These are phyloP conservation scores for Alopecurus myosuroides DNA, from an alignment of 176 grass and related monocot genomes.

Conservation along the genomic window DNA sequence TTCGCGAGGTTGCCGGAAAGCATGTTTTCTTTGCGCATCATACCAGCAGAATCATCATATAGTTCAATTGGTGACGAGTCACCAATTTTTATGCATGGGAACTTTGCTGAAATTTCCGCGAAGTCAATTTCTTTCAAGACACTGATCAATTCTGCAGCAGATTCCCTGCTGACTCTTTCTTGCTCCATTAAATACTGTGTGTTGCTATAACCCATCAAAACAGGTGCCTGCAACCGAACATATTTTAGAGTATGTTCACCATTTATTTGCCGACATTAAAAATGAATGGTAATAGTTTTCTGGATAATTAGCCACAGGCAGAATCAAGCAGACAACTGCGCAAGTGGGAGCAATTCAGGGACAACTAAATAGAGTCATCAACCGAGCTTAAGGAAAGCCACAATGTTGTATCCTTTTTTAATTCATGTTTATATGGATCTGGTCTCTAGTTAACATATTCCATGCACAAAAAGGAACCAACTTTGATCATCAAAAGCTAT, in stretches of 20 bases:
- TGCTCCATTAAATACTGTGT: constrained; percentile 55
- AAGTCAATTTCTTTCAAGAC: constrained; percentile 72
- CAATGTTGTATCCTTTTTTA: neutral
- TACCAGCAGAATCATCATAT: constrained; percentile 55
- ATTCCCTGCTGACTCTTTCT: constrained; percentile 46
- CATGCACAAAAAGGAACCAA: neutral
- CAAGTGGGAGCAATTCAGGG: neutral
- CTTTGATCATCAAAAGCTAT: neutral
- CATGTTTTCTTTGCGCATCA: constrained; percentile 23
- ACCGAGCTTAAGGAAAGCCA: neutral
- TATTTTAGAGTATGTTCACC: constrained; percentile 23
- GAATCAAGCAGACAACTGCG: constrained; percentile 7
- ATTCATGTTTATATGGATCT: neutral
- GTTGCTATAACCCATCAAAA: constrained; percentile 65
- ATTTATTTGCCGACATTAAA: constrained; percentile 24
- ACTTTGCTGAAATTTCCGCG: constrained; percentile 44
- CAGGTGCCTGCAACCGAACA: constrained; percentile 50
- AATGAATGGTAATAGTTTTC: constrained; percentile 12
- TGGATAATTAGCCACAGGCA: neutral
- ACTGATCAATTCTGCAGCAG: constrained; percentile 29
- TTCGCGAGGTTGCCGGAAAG: constrained; percentile 43
- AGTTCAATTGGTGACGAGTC: constrained; percentile 67
- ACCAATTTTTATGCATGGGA: constrained; percentile 79
- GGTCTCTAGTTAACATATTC: neutral
- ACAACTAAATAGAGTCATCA: neutral